A percentile compares a stretch with the other conserved stretches of the same genome.
Conservation (phyloP, 2,329 filamentous ascomycete species). For the Neofusicoccum kwambonambiense region DNA sequence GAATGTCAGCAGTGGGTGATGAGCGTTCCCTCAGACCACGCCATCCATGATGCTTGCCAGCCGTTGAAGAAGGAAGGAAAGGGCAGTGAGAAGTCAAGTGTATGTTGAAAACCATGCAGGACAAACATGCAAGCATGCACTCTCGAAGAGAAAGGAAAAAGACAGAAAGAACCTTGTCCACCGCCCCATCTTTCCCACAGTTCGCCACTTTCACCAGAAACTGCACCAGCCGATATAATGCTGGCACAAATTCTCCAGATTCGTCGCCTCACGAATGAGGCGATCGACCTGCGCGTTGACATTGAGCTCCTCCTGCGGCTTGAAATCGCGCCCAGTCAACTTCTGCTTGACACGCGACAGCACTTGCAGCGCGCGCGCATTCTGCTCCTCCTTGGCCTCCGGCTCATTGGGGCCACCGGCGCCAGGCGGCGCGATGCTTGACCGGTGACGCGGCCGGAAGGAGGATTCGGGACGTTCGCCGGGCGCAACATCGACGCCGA, state of each 20-base stretch:
- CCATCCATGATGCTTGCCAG: neutral
- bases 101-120: neutral
- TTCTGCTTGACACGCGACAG: slow-evolving; percentile 92
- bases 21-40: neutral
- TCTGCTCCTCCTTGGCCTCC: slow-evolving; percentile 73
- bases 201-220: slow-evolving; percentile 69
- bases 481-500: slow-evolving; percentile 47
- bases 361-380: slow-evolving; percentile 88
- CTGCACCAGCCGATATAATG: slow-evolving; percentile 99
- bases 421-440: slow-evolving; percentile 35
- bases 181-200: neutral
- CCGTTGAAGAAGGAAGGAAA: neutral
- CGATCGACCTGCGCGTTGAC: slow-evolving; percentile 90
- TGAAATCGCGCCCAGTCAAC: slow-evolving; percentile 90
- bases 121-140: neutral
- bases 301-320: slow-evolving; percentile 76
- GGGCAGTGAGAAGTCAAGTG: neutral
- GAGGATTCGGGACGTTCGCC: slow-evolving; percentile 29
- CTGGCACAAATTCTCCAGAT: slow-evolving; percentile 95
- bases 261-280: slow-evolving; percentile 91
- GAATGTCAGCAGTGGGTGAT: neutral
- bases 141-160: neutral
- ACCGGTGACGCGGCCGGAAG: slow-evolving; percentile 37
- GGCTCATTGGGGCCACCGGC: slow-evolving; percentile 29
- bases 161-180: neutral